Base-by-base conservation (phyloP, 176 grass and related monocot genomes). In the Alloteropsis semialata region DNA sequence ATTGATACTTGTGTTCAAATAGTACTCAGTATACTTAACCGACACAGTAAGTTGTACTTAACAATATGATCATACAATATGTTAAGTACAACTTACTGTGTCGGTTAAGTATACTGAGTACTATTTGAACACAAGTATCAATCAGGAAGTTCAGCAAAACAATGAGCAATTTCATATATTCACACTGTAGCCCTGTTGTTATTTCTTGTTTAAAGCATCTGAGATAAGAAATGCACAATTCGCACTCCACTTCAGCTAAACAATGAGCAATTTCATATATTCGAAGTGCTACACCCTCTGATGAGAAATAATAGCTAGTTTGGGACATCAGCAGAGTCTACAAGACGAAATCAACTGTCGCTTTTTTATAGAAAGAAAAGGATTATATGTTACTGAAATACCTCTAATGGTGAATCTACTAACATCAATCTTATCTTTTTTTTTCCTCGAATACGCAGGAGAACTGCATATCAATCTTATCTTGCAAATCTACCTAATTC, bases 201-300 rank as follows among this genome's bases (percentile, higher is more conserved):
- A 64, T 42, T 71, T 72, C 24, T 54, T 72, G 30, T 53, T 34
- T 64, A 63, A 38, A 74, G 8, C 15, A 28, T 61, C 19, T 39
- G 43, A 8, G n/a, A 65, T 30, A 83, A 39, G n/a, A 55, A 37
- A 65, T 83, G 57, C 70, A 75, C 12, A 66, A 12, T 67, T 56
- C 15, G 48, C 3, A 22, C 57, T 39, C 38, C 58, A 38, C 9
- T 83, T 54, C 34, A 65, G 12, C 17, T 55, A 84, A 65, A 84
- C 27, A 15, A 8, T 5, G 0, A 66, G 33, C 32, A 21, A 10
- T 53, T 65, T 59, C 34, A 74, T 28, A 65, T 49, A 34, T 30
- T 48, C 9, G n/a, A 32, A 34, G n/a, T 54, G 77, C 32, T 66
- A 37, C n/a, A 16, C 67, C 12, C 41, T 71, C n/a, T 71, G 68